Base-by-base conservation (phyloP, 805 yeast genomes). In the Candida mattraensis region DNA sequence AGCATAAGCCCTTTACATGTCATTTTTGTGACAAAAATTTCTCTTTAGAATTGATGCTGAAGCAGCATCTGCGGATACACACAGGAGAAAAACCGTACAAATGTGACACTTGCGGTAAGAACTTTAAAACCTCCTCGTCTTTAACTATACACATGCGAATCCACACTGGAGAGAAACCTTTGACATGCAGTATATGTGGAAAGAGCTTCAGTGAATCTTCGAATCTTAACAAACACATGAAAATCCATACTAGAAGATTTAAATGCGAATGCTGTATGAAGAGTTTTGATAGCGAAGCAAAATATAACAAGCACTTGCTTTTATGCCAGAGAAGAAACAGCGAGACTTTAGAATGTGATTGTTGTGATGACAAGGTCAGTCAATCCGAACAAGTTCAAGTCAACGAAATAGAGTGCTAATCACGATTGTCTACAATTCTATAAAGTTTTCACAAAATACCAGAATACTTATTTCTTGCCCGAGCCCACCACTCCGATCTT, bases 101-200 rank as follows among this genome's bases (percentile, higher is more conserved):
- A 35, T 91, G 99, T 59, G 66, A 71, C 17, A 54, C 67, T 2
- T 91, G 99, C 59, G 80, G 74, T 4, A 89, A 87, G 57, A 57
- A 66, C 17, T 91, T 91, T 64, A 83, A 95, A 8, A 87, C 95
- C 2, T 75, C 85, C 18, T 80, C 93, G 4, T 81, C 93, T 11
- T 66, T 89, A 28, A 82, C 87, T 2, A 87, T 91, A 19, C 98
- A 93, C 62, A 61, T 74, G 29, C 69, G 98, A 42, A 80, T 80
- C 2, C 99, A 91, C 60, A 84, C 95, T 1, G 97, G 97, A 2
- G 91, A 83, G 41, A 87, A 83, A 58, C 97, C 97, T 3, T 65
- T 91, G 47, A 66, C 61, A 21, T 91, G 98, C 60, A 80, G 79
- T 44, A 74, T 75, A 61, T 91, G 99, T 58, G 81, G 78, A 12